phyloP scores from a whole-genome alignment of 2,329 filamentous ascomycete species.

The Lecanicillium sp. region DNA sequence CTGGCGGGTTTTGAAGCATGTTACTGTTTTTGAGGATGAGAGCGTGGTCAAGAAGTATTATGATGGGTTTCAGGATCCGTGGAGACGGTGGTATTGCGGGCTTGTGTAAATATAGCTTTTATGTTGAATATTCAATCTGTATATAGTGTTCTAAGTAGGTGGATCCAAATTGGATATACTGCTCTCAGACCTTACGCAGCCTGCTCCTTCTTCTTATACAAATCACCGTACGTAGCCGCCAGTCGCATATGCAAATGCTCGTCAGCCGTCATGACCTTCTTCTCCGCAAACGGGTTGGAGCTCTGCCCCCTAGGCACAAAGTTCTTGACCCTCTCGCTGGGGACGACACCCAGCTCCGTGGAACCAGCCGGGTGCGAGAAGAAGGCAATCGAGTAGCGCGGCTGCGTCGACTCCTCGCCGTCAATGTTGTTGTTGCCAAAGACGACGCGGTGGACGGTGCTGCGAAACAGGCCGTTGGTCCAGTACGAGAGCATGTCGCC shows the following conservation, averaged over 20 bases:
- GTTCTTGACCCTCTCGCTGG: conserved; percentile 47
- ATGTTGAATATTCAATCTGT: background rate
- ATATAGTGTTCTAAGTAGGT: background rate
- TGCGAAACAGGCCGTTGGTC: conserved; percentile 82
- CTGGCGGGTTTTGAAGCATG: conserved; percentile 35
- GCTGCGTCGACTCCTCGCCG: conserved; percentile 40
- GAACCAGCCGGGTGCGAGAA: conserved; percentile 57
- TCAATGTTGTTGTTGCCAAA: conserved; percentile 38
- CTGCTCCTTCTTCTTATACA: conserved; percentile 39
- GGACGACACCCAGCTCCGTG: conserved; percentile 47
- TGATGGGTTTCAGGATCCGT: conserved; percentile 30
- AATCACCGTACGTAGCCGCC: conserved; percentile 47
- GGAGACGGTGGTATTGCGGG: conserved; percentile 36
- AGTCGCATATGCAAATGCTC: conserved; percentile 57
- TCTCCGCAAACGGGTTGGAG: conserved; percentile 41
- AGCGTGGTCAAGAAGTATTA: conserved; percentile 22
- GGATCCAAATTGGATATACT: no score
- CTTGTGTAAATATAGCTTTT: conserved; percentile 23
- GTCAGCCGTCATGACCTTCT: conserved; percentile 52
- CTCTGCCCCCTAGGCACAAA: conserved; percentile 26
- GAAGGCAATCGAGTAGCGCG: conserved; percentile 59
- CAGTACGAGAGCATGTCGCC: conserved; percentile 69
- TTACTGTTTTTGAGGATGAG: conserved; percentile 31
- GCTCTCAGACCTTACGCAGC: no score
- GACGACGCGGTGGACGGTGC: conserved; percentile 82